Base-by-base conservation (phyloP, 208 protist genomes). In the Leishmania major region DNA sequence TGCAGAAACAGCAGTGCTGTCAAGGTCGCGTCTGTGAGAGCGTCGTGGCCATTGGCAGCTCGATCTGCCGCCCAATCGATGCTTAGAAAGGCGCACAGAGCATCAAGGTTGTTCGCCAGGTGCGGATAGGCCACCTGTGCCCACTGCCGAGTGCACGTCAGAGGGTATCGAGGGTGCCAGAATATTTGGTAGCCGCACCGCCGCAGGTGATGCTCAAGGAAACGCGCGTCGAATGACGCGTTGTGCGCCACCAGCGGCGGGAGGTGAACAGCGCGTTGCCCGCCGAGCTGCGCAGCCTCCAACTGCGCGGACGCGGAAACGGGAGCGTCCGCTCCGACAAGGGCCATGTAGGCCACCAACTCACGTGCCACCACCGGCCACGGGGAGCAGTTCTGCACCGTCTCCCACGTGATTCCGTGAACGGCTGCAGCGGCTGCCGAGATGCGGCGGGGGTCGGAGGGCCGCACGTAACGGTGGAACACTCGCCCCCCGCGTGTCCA, bases 181-280 rank as follows among this genome's bases (percentile, higher is more conserved):
- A 90, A 60, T 31, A 93, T 75, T 43, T 71, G 57, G 82, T 91
- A 96, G 53, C 90, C 90, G 31, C 72, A 78, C 43, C 77, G 78
- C 19, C 55, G 62, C 0, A 90, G 49, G 64, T 85, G 77, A 1
- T 71, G 47, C 69, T 88, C 85, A 35, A 96, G 69, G 73, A 96
- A 96, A 1, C 78, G 40, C 1, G 83, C 77, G 75, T 96, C 92
- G 77, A 96, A 96, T 0, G n/a, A 64, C 7, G 87, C 90, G 77
- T 94, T 94, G 84, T 96, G 92, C 0, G 88, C 90, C 62, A 94
- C 88, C n/a, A 96, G 55, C 13, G 92, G 92, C 2, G 92, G 92
- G n/a, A 95, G 43, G 53, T 80, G 82, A 40, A 86, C 53, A 53
- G 25, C 47, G 71, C 37, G 2, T 59, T 7, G 17, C 35, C 40